phyloP scores from a whole-genome alignment of 129 eudicot genomes.

The Flaveria robusta region DNA sequence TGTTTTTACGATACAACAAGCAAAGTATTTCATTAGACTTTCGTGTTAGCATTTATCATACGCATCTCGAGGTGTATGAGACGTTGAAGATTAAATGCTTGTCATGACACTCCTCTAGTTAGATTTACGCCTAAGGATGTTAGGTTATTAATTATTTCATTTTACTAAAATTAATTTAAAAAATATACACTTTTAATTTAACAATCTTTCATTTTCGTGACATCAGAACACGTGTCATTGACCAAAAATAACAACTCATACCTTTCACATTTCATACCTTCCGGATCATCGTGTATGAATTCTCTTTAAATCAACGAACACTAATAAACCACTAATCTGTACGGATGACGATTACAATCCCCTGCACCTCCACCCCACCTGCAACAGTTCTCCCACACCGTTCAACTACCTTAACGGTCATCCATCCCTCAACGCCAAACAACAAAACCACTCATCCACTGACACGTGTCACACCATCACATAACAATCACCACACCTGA shows the following conservation, averaged over 20 bases:
- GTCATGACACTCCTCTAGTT: too few relatives aligned
- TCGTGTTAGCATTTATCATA: too few relatives aligned
- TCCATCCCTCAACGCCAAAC: background rate
- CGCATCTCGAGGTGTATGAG: too few relatives aligned
- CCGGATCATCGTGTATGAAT: slow-evolving; percentile 22
- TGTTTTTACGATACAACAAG: too few relatives aligned
- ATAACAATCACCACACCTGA: slow-evolving; percentile 7
- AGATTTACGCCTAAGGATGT: too few relatives aligned
- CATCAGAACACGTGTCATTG: slow-evolving; percentile 21
- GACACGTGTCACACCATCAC: slow-evolving; percentile 19
- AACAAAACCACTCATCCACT: background rate
- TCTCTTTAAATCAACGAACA: slow-evolving; percentile 13
- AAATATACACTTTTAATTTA: background rate
- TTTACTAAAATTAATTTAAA: background rate
- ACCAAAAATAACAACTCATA: slow-evolving; percentile 25
- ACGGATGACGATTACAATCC: slow-evolving; percentile 7
- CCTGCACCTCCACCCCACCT: slow-evolving; percentile 32
- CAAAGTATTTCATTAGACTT: too few relatives aligned
- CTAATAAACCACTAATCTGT: background rate
- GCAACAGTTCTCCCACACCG: slow-evolving; percentile 4
- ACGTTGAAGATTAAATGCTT: too few relatives aligned
- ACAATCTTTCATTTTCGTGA: background rate
- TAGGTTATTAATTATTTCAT: too few relatives aligned
- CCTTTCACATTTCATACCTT: slow-evolving; percentile 35
- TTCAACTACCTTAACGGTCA: slow-evolving; percentile 23